Evolutionary conservation across 257 asterid genomes (phyloP).

Genomic region (Nicotiana paniculata): DNA sequence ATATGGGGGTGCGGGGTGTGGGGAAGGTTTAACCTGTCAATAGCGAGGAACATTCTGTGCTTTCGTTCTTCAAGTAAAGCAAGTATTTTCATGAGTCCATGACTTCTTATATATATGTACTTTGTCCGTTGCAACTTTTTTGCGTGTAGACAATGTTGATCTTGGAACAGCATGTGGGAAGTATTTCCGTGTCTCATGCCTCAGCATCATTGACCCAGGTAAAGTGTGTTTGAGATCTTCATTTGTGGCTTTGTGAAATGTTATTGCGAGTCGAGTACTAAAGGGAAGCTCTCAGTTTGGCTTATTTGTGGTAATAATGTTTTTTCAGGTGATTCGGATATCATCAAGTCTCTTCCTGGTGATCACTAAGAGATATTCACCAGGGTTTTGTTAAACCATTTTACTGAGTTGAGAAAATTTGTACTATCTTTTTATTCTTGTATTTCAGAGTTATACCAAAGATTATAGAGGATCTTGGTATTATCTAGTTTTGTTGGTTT

Average conservation of each 20-base stretch:
- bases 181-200: constrained; percentile 70
- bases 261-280: not conserved
- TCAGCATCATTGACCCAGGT: constrained; percentile 74
- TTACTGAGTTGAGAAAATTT: not conserved
- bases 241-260: not conserved
- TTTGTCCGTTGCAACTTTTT: not conserved
- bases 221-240: not conserved
- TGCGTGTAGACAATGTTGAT: constrained; percentile 59
- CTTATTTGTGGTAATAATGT: not conserved
- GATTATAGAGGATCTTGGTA: not conserved
- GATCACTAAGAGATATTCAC: constrained; percentile 33
- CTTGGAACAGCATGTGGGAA: constrained; percentile 75
- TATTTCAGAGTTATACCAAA: not conserved
- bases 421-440: constrained; percentile 4
- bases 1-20: not conserved
- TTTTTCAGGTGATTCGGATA: constrained; percentile 65
- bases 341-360: constrained; percentile 55
- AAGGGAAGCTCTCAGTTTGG: not conserved
- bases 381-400: constrained; percentile 3
- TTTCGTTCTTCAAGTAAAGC: not conserved
- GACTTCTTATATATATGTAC: not conserved
- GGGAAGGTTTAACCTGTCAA: not conserved
- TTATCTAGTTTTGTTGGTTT: not conserved
- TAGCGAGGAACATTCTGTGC: not conserved
- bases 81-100: not conserved